Base-by-base conservation (phyloP, 805 yeast species). In the Babjeviella inositovora region DNA sequence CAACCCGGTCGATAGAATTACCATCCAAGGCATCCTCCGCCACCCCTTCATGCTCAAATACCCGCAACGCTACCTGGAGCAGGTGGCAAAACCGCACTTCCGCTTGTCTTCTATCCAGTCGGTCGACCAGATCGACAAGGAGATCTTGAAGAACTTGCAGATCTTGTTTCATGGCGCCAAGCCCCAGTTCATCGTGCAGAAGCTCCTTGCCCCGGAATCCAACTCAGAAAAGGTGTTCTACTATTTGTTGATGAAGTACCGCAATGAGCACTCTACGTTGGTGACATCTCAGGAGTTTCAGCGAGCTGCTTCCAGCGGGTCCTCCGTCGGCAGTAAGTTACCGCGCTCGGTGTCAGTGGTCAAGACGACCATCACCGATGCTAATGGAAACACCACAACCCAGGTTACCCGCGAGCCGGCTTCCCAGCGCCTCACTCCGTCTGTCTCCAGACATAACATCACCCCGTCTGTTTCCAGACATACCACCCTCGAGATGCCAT, bases 11-110 rank as follows among this genome's bases (percentile, higher is more conserved):
- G 61, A 69, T 19, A 66, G 98, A 48, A 84, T 90, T 32, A 62
- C 71, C 18, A 79, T 92, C 29, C 65, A 64, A 27, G 79, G 71
- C 23, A 80, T 90, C 27, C 50, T 81, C 29, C 56, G 46, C 13
- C 98, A 90, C 50, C 95, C 96, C 3, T 52, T 90, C 20, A 50
- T 90, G 32, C 62, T 56, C 20, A 82, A 82, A 47, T 82, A 90
- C 39, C 70, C 72, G 5, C 51, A 23, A 29, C 22, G 23, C 27
- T 22, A 21, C 23, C 14, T 14, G 26, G 19, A 29, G 29, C 23
- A 38, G 26, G 17, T 27, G 26, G 21, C 36, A 31, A 29, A 34
- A 23, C 28, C 27, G 20, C 9, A 18, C 24, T 27, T 26, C 21
- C 15, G 15, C 24, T 18, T 22, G 25, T 21, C 32, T 31, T 11